A percentile compares a stretch with the other conserved stretches of the same genome.
phyloP scores from a whole-genome alignment of 257 asterid species.

The Penstemon newberryi region DNA sequence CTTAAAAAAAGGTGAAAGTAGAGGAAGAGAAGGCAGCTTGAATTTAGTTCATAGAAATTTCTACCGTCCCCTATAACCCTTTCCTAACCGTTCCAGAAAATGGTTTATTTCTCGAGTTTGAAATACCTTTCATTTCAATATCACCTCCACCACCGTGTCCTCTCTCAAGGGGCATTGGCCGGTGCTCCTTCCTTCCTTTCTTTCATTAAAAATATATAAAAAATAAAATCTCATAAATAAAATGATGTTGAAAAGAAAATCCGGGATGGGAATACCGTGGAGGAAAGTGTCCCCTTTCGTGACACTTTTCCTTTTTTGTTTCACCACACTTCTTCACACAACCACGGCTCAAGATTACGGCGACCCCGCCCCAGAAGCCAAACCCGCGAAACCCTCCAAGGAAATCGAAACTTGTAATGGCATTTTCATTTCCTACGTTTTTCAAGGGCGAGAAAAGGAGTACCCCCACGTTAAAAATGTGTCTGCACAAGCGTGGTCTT shows the following conservation, averaged over 20 bases:
- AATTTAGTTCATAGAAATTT: constrained; percentile 37
- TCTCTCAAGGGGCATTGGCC: constrained; percentile 62
- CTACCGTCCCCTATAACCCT: constrained; percentile 37
- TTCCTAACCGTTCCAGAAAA: constrained; percentile 19
- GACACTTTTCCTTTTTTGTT: constrained; percentile 33
- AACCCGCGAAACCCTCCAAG: constrained; percentile 41
- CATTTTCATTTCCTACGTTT: constrained; percentile 54
- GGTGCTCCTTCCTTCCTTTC: constrained; percentile 31
- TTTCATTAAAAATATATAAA: not conserved
- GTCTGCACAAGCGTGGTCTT: constrained; percentile 86
- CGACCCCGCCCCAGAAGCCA: not conserved
- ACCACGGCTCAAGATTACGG: constrained; percentile 54
- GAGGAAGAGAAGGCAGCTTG: constrained; percentile 52
- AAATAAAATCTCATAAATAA: not conserved
- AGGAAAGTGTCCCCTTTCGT: constrained; percentile 24
- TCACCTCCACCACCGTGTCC: constrained; percentile 51
- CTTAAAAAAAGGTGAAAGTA: constrained; percentile 38
- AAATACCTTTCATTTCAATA: constrained; percentile 21
- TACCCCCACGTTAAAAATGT: constrained; percentile 74
- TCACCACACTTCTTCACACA: not conserved
- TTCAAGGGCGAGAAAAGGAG: constrained; percentile 67
- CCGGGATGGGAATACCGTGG: constrained; percentile 49
- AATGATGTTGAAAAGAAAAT: constrained; percentile 23
- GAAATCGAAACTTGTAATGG: constrained; percentile 66
- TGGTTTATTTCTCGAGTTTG: constrained; percentile 31